Evolutionary conservation across 169 alveolate species (phyloP).

Genomic region (Plasmodium billcollinsi): DNA sequence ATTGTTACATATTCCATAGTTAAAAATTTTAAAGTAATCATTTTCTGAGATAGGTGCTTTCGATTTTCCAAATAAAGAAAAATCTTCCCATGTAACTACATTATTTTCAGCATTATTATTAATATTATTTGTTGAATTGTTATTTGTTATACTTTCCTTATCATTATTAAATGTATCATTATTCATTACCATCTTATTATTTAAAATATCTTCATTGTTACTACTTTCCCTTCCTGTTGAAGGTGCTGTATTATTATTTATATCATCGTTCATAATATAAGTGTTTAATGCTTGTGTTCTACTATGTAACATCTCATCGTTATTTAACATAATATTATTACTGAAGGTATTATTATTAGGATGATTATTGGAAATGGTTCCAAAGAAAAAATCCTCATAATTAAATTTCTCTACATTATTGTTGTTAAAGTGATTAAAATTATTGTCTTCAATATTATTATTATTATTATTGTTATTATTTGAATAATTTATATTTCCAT

Average conservation of each 20-base stretch:
- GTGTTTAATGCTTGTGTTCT: conserved; percentile 19
- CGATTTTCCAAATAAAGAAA: conserved; percentile 33
- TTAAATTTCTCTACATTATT: conserved; percentile 16
- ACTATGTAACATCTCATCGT: background rate
- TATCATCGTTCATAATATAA: background rate
- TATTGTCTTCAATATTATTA: conserved; percentile 38
- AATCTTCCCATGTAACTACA: conserved; percentile 45
- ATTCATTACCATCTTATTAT: background rate
- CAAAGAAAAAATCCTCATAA: conserved; percentile 44
- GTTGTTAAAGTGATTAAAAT: conserved; percentile 11
- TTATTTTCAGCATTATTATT: conserved; percentile 19
- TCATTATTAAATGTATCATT: background rate
- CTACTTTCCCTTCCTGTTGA: too few relatives aligned
- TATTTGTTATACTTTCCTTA: background rate
- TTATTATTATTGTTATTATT: conserved; percentile 1
- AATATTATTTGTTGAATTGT: background rate
- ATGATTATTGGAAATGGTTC: background rate
- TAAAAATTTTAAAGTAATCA: conserved; percentile 66
- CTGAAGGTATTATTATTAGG: background rate
- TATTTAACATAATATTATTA: too few relatives aligned
- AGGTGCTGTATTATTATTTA: background rate
- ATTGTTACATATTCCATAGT: conserved; percentile 72
- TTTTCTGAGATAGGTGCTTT: conserved; percentile 20
- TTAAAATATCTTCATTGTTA: too few relatives aligned
- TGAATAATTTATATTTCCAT: conserved; percentile 7